phyloP scores from a whole-genome alignment of 371 early-diverging fungal species.

The Mortierella sp. region DNA sequence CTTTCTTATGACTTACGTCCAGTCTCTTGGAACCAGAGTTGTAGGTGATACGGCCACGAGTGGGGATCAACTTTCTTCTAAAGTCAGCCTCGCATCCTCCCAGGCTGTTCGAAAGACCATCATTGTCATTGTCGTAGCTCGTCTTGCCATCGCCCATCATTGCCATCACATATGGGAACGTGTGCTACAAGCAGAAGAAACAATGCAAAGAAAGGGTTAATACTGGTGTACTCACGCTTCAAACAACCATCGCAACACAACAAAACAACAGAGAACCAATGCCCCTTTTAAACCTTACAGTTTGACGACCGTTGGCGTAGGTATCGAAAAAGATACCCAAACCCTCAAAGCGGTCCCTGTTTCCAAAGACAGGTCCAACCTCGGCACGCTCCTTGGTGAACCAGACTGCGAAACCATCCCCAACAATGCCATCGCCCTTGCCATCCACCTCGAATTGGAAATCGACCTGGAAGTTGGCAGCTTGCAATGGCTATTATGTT shows the following conservation, averaged over 20 bases:
- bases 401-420: constrained; percentile 98
- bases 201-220: neutral
- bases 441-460: constrained; percentile 93
- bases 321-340: constrained; percentile 97
- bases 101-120: constrained; percentile 78
- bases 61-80: constrained; percentile 75
- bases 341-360: constrained; percentile 89
- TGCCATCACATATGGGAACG: constrained; percentile 92
- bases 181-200: constrained; percentile 51
- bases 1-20: constrained; percentile 61
- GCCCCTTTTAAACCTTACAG: constrained; percentile 62
- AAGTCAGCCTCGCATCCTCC: constrained; percentile 88
- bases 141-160: constrained; percentile 95
- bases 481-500: constrained; percentile 70
- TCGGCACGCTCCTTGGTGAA: constrained; percentile 73
- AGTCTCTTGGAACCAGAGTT: constrained; percentile 73
- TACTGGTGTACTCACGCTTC: too few species aligned
- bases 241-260: neutral
- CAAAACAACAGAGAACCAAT: neutral
- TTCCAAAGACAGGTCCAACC: constrained; percentile 93
- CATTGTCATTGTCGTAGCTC: constrained; percentile 85
- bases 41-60: constrained; percentile 86
- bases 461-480: constrained; percentile 88
- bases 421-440: constrained; percentile 73
- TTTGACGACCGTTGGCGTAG: constrained; percentile 89